Base-by-base conservation (phyloP, 305 asterid genomes). In the Vinca major region DNA sequence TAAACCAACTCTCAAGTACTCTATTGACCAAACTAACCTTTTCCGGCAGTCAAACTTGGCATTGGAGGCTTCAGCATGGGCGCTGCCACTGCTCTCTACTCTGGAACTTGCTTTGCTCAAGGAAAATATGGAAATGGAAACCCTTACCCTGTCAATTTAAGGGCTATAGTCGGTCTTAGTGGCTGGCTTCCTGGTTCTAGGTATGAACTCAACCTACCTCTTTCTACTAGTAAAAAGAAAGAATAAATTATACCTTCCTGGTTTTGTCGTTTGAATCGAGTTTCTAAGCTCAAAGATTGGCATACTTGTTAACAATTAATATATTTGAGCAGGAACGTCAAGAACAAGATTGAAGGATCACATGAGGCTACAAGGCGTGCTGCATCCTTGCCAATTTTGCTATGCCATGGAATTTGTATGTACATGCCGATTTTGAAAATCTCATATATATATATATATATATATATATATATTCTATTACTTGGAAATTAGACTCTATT, bases 51-150 rank as follows among this genome's bases (percentile, higher is more conserved):
- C 75, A 92, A 87, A 84, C 94, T 90, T 75, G 98, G 97, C 12
- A 83, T 92, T 26, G 98, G 97, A 69, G 98, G 98, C 65, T 92
- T 92, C 84, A 87, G 97, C 71, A 92, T 92, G 96, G 98, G 98
- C 48, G 92, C 92, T 62, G 96, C 97, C 57, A 82, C 88, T 63
- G 95, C 99, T 8, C 88, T 93, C 60, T 93, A 91, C 77, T 93
- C 99, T 44, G 99, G 89, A 41, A 84, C 92, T 43, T 93, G 99
- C 86, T 93, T 89, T 63, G 89, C 89, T 1, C 96, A 81, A 33
- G 99, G 99, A 33, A 86, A 82, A 75, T 91, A 86, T 51, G 89
- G 92, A 74, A 93, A 89, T 66, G 97, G 99, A 44, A 81, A 71
- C 71, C 87, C 96, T 41, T 93, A 91, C 80, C 85, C 96, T 45